Percentiles rank a stretch among this genome's conserved stretches.
These are phyloP conservation scores for Populus davidiana DNA, from an alignment of 345 rosid genomes.

Conservation along the genomic window DNA sequence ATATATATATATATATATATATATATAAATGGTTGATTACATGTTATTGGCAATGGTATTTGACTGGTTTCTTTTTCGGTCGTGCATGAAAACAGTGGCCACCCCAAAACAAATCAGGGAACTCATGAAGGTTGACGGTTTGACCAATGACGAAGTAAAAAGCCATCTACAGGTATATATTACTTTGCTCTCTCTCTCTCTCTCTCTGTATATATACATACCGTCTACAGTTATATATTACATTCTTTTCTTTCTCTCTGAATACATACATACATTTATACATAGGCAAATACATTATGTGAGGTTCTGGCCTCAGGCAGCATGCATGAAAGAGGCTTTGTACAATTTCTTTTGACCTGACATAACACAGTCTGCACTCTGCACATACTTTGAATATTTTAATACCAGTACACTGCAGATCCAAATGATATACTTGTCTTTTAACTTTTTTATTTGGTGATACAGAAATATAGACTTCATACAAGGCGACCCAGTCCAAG, in stretches of 20 bases:
- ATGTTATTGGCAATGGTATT: background rate
- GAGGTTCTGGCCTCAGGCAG: background rate
- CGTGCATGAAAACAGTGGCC: constrained; percentile 49
- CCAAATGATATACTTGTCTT: background rate
- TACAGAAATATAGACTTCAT: constrained; percentile 94
- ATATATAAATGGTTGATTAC: background rate
- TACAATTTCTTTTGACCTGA: constrained; percentile 19
- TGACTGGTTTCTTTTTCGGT: constrained; percentile 19
- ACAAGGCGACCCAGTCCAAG: constrained; percentile 94
- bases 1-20: background rate
- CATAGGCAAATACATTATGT: background rate
- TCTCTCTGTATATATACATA: background rate
- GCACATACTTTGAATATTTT: constrained; percentile 15
- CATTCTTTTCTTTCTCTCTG: no score
- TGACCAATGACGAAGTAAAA: constrained; percentile 99
- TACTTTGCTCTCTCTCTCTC: background rate
- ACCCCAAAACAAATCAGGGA: constrained; percentile 99
- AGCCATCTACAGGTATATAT: constrained; percentile 93
- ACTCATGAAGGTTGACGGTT: constrained; percentile 98
- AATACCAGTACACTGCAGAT: background rate
- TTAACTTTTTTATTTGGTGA: background rate
- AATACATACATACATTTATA: no score
- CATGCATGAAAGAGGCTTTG: constrained; percentile 26
- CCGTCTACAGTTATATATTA: no score
- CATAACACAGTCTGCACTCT: constrained; percentile 6